Evolutionary conservation across 306 rosid genomes (phyloP), one percentile per base, ranked within the genome.

Genomic region (Fragaria nilgerrensis): DNA sequence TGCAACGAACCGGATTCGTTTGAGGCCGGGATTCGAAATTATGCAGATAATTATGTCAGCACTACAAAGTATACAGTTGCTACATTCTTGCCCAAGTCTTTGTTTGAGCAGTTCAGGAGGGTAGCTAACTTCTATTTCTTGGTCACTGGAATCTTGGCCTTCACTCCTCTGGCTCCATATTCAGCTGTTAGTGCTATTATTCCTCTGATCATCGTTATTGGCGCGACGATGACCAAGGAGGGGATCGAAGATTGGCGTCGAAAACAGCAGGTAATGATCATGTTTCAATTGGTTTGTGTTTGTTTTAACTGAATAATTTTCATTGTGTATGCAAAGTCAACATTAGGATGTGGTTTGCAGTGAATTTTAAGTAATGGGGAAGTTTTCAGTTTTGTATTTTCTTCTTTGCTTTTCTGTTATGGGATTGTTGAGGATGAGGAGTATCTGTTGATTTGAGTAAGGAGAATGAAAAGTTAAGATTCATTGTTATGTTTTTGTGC

Each of bases 71-170:
- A 95, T 69, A 89, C 88, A 14, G 23, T 77, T 32, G 92, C 93
- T 44, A 89, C 92, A 79, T 95, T 95, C 89, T 76, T 95, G 80
- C 98, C 98, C 1, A 95, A 92, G 55, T 90, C 97, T 29, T 84
- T 95, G 85, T 95, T 95, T 87, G 98, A 95, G 88, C 98, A 95
- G 84, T 95, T 95, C 70, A 92, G 98, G 85, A 92, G 98, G 76
- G 97, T 90, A 56, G 98, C 98, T 22, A 95, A 95, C 83, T 95
- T 95, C 80, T 95, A 22, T 82, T 95, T 95, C 69, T 80, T 95
- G 79, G 93, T 95, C 12, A 72, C 81, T 78, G 98, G 98, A 15
- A 15, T 39, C 69, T 87, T 95, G 80, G 76, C 98, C 25, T 95
- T 95, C 78, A 95, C 97, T 22, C 68, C 87, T 9, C 89, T 95